Percentiles rank a stretch among this genome's conserved stretches.
These are phyloP conservation scores for Artemisia argyi DNA, from an alignment of 129 eudicot species.

Conservation along the genomic window DNA sequence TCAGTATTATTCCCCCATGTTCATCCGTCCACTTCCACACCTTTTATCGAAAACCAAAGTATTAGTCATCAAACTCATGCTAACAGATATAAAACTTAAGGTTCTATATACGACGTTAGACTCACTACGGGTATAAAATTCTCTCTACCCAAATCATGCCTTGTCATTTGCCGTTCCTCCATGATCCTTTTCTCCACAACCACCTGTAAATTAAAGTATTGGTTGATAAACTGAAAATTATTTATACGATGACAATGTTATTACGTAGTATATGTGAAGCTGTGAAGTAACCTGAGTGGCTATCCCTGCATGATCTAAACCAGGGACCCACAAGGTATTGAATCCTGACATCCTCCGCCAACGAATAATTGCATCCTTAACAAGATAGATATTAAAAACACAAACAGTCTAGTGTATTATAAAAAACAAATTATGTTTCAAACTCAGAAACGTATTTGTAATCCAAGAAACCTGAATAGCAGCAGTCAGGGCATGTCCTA, in stretches of 20 bases:
- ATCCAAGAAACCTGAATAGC: slow-evolving; percentile 55
- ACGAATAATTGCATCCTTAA: slow-evolving; percentile 88
- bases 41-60: slow-evolving; percentile 36
- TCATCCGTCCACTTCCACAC: slow-evolving; percentile 95
- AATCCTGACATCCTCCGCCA: slow-evolving; percentile 92
- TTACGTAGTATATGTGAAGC: background rate
- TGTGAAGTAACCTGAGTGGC: slow-evolving; percentile 67
- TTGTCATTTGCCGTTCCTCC: slow-evolving; percentile 66
- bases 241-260: background rate
- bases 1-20: slow-evolving; percentile 78
- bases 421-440: background rate
- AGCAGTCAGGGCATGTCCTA: slow-evolving; percentile 88
- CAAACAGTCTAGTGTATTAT: too few relatives aligned
- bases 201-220: slow-evolving; percentile 38
- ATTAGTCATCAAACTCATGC: slow-evolving; percentile 44
- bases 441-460: background rate
- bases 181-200: slow-evolving; percentile 92
- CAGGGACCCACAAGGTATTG: slow-evolving; percentile 92
- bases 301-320: slow-evolving; percentile 93
- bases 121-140: slow-evolving; percentile 85
- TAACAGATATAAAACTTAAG: background rate
- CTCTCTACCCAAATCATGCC: slow-evolving; percentile 88
- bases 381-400: background rate
- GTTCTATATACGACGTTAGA: slow-evolving; percentile 10
- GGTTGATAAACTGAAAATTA: too few relatives aligned